Base-by-base conservation (phyloP, 108 stramenopile species). In the Seminavis robusta region DNA sequence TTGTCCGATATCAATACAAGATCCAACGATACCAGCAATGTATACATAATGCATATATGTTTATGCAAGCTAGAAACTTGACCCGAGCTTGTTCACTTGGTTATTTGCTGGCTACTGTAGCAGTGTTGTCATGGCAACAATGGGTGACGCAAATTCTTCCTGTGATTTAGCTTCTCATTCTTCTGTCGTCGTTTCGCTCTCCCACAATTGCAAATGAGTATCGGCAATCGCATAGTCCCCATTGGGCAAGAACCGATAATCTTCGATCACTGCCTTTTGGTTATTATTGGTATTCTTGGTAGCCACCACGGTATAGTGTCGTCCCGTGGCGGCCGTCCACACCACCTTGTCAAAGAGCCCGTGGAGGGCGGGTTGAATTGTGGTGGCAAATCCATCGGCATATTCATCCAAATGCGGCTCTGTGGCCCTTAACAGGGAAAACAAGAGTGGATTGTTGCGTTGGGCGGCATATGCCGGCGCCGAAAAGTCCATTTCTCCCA, bases 401-500 rank as follows among this genome's bases (percentile, higher is more conserved):
- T 90, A 87, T 1, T 77, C 81, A 59, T 90, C 89, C 29, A 90
- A 56, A 47, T 84, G 87, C 10, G 89, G 89, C 56, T 90, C 89
- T 8, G 89, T 90, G 19, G 83, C 66, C 19, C 89, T 71, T 36
- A 90, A 47, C 31, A 90, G 55, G 4, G 76, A 69, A 57, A 90
- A 90, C 21, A 90, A 49, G 13, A 87, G 20, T 8, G 85, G 77
- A 61, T 87, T 87, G 2, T 79, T 83, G 33, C 89, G 51, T 50
- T 86, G 89, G 6, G 82, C 83, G 13, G 70, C 76, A 60, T 84
- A 90, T 20, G 80, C 89, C 1, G 85, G 83, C 17, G 78, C 48
- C 52, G 87, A 85, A 71, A 90, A 90, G 59, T 90, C 89, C 89
- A 87, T 90, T 54, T 90, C 89, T 38, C 69, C 69, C 11, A 90